phyloP scores from a whole-genome alignment of 129 eudicot genomes.

The Pittosporum tobira region DNA sequence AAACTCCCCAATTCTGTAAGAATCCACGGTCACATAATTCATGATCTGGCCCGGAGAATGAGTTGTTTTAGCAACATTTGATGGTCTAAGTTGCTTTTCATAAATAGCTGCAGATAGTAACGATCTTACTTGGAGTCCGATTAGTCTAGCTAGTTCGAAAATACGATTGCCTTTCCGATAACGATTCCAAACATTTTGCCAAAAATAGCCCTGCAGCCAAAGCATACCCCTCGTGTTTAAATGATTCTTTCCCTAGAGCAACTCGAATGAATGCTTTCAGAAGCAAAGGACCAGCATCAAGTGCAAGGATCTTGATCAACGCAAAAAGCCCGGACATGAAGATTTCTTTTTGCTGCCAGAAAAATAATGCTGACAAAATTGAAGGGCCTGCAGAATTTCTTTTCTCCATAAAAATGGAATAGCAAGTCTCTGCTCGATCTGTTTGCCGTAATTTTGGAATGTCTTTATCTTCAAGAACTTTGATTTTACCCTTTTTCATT shows the following conservation, averaged over 20 bases:
- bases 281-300: constrained; percentile 50
- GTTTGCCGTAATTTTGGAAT: constrained; percentile 34
- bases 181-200: constrained; percentile 50
- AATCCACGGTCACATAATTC: constrained; percentile 51
- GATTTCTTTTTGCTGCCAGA: constrained; percentile 41
- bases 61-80: constrained; percentile 32
- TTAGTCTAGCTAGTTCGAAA: constrained; percentile 44
- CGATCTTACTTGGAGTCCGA: constrained; percentile 53
- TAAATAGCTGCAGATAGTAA: constrained; percentile 50
- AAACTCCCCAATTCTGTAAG: constrained; percentile 52
- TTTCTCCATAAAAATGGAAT: constrained; percentile 30
- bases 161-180: constrained; percentile 50
- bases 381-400: constrained; percentile 16
- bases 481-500: constrained; percentile 37
- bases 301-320: constrained; percentile 37
- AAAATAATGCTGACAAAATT: constrained; percentile 28
- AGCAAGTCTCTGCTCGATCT: constrained; percentile 40
- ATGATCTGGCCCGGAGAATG: constrained; percentile 57
- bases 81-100: constrained; percentile 42
- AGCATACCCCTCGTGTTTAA: constrained; percentile 45
- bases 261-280: constrained; percentile 47
- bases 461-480: constrained; percentile 43
- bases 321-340: constrained; percentile 47
- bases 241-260: constrained; percentile 37
- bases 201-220: constrained; percentile 31